Conservation (phyloP, 345 rosid species). For the Eucalyptus virginea region DNA sequence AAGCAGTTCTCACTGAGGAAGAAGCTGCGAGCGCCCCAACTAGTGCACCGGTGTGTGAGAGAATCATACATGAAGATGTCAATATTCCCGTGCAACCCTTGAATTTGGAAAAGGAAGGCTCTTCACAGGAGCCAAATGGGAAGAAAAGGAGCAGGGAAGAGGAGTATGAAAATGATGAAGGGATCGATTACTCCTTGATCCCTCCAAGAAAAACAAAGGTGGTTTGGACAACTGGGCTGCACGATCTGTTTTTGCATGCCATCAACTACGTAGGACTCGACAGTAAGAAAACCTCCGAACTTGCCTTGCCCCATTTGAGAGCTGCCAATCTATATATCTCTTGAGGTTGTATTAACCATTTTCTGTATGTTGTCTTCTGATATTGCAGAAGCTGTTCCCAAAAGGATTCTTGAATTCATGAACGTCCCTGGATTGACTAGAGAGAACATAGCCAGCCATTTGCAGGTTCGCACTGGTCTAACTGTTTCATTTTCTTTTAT, state of each 20-base stretch:
- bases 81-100: not conserved
- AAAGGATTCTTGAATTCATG: slow-evolving; percentile 65
- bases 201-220: slow-evolving; percentile 36
- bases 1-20: not conserved
- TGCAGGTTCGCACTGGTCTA: not conserved
- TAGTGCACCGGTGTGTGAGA: not conserved
- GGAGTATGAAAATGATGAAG: not conserved
- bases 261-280: slow-evolving; percentile 41
- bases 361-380: not conserved
- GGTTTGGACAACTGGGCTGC: slow-evolving; percentile 52
- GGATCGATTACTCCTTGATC: not conserved
- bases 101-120: not conserved
- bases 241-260: slow-evolving; percentile 51
- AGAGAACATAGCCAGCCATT: slow-evolving; percentile 72
- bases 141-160: not conserved
- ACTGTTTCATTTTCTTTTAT: not conserved
- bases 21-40: not conserved
- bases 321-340: not conserved
- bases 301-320: not conserved
- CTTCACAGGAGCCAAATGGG: not conserved
- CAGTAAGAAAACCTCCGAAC: slow-evolving; percentile 26
- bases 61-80: not conserved
- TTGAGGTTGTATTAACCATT: not conserved
- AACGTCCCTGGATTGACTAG: slow-evolving; percentile 53
- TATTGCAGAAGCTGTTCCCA: slow-evolving; percentile 65